Evolutionary conservation across 495 filamentous ascomycete genomes (phyloP).

Genomic region (Aspergillus bridgeri): DNA sequence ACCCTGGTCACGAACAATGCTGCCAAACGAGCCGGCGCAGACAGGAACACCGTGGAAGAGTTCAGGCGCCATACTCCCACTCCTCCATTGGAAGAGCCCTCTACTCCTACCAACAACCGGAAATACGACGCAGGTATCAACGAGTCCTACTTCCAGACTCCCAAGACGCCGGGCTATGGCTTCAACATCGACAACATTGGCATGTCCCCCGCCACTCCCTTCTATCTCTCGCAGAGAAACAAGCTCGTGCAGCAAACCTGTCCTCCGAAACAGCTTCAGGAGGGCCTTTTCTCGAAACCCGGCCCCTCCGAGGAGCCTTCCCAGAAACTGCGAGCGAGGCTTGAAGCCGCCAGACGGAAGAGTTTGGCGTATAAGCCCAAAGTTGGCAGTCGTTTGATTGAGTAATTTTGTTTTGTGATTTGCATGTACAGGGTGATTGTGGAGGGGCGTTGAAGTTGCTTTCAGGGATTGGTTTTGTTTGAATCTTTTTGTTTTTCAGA

Average conservation of each 20-base stretch:
- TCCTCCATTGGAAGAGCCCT: conserved; percentile 12
- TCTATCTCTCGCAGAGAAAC: conserved; percentile 50
- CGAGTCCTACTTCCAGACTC: conserved; percentile 28
- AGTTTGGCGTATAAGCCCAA: conserved; percentile 79
- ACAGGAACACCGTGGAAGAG: conserved; percentile 34
- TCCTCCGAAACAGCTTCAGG: conserved; percentile 60
- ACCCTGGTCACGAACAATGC: conserved; percentile 41
- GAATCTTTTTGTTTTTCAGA: background rate
- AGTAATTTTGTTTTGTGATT: conserved; percentile 5
- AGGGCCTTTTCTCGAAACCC: conserved; percentile 39
- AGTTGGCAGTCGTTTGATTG: conserved; percentile 66
- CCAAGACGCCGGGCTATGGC: conserved; percentile 27
- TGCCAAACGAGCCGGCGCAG: conserved; percentile 27
- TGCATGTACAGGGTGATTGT: background rate
- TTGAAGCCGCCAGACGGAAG: conserved; percentile 75
- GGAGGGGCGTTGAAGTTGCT: background rate
- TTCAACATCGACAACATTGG: conserved; percentile 42
- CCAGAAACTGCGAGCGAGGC: conserved; percentile 55
- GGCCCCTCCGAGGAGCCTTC: conserved; percentile 29
- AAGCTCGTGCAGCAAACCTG: conserved; percentile 67
- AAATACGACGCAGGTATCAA: conserved; percentile 12
- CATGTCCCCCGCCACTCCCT: conserved; percentile 54
- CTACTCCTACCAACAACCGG: conserved; percentile 18
- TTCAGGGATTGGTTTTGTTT: background rate
- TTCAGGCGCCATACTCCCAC: conserved; percentile 35